Evolutionary conservation across 257 asterid species (phyloP).

Genomic region (Solanum habrochaites): DNA sequence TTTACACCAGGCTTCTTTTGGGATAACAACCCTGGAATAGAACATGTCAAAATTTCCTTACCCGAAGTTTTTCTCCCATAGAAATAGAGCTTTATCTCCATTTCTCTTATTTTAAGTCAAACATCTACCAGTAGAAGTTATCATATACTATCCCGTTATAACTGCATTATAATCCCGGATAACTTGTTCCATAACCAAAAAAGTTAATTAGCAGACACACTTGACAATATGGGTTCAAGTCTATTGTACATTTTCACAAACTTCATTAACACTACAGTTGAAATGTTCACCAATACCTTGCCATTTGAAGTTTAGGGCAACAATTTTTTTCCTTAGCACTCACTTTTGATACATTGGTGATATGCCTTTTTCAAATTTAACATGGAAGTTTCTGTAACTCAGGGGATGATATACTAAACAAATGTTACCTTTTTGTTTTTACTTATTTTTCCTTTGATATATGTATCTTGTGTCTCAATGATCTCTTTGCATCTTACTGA

Average conservation of each 20-base stretch:
- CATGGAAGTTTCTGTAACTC: neutral
- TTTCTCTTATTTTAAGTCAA: neutral
- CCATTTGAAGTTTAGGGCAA: neutral
- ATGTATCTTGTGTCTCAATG: neutral
- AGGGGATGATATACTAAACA: neutral
- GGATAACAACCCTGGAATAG: neutral
- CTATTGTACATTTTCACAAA: neutral
- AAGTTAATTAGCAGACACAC: neutral
- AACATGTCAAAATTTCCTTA: neutral
- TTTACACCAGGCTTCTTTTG: too few relatives aligned
- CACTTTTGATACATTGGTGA: neutral
- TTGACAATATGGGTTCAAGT: neutral
- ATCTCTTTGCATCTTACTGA: neutral
- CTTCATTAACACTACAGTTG: neutral
- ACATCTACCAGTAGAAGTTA: neutral
- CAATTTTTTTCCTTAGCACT: neutral
- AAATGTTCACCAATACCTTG: neutral
- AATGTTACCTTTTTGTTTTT: neutral
- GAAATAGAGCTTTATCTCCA: neutral
- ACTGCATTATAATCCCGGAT: neutral
- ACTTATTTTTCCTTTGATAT: neutral
- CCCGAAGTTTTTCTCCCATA: neutral
- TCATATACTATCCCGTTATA: neutral
- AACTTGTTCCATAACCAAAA: neutral
- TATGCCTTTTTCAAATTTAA: neutral